Evolutionary conservation across 768 basidiomycete species (phyloP).

Genomic region (Boletus tylopilopsis): DNA sequence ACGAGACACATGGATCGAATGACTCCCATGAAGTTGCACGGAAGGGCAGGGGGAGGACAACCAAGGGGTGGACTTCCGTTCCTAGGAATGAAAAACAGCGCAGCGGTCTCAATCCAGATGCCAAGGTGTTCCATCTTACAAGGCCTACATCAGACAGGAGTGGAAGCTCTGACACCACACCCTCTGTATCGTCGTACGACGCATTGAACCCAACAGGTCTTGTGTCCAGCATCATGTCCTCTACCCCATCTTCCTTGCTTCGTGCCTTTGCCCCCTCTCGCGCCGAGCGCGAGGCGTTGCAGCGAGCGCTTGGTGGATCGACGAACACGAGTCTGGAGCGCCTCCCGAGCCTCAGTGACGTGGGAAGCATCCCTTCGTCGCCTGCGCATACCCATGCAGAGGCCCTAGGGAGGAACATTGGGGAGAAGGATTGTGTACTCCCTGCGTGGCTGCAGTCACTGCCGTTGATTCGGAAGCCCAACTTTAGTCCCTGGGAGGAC

Average conservation of each 20-base stretch:
- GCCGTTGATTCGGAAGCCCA: conserved; percentile 61
- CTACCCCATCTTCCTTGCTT: conserved; percentile 49
- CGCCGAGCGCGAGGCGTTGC: conserved; percentile 80
- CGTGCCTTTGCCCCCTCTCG: conserved; percentile 88
- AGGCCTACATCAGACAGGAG: conserved; percentile 18
- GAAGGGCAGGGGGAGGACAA: conserved; percentile 26
- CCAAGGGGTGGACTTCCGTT: conserved; percentile 47
- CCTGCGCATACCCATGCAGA: conserved; percentile 51
- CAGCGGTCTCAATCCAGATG: conserved; percentile 80
- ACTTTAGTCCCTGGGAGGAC: conserved; percentile 83
- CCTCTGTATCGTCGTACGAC: conserved; percentile 38
- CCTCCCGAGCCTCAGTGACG: conserved; percentile 74
- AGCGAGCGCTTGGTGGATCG: conserved; percentile 72
- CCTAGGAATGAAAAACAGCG: conserved; percentile 46
- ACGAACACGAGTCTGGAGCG: conserved; percentile 74
- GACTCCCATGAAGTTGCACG: conserved; percentile 12
- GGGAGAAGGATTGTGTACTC: conserved; percentile 33
- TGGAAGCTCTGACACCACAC: conserved; percentile 5
- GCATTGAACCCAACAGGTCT: conserved; percentile 62
- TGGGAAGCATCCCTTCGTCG: conserved; percentile 68
- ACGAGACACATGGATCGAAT: conserved; percentile 28
- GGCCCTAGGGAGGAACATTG: conserved; percentile 15
- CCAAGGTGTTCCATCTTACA: conserved; percentile 72
- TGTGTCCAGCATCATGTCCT: conserved; percentile 34
- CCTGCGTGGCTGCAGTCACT: conserved; percentile 71